phyloP scores from a whole-genome alignment of 805 yeast species.

The Spathaspora sp. region DNA sequence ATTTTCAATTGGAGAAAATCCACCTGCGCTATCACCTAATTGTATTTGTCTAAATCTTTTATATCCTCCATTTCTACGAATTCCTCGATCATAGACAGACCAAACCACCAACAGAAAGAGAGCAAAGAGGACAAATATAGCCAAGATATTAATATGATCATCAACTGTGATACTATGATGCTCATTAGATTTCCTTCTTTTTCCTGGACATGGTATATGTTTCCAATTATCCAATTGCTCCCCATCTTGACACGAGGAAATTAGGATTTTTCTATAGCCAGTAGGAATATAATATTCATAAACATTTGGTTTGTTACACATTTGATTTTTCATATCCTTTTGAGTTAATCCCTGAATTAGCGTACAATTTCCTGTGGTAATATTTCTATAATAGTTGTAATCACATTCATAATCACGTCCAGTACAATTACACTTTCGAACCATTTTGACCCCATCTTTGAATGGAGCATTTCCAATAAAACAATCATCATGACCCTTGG shows the following conservation, averaged over 20 bases:
- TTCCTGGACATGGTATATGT: slow-evolving; percentile 85
- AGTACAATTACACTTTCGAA: slow-evolving; percentile 76
- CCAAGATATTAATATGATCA: slow-evolving; percentile 58
- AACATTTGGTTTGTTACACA: slow-evolving; percentile 54
- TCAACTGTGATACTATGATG: slow-evolving; percentile 63
- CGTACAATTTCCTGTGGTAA: slow-evolving; percentile 71
- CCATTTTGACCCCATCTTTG: slow-evolving; percentile 49
- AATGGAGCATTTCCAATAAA: slow-evolving; percentile 65
- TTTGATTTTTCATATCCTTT: slow-evolving; percentile 52
- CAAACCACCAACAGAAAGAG: slow-evolving; percentile 48
- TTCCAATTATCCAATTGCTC: slow-evolving; percentile 60
- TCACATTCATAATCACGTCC: slow-evolving; percentile 93
- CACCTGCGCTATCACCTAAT: slow-evolving; percentile 59
- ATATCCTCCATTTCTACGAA: slow-evolving; percentile 74
- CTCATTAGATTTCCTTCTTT: slow-evolving; percentile 56
- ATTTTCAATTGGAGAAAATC: slow-evolving; percentile 55
- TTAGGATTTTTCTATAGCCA: slow-evolving; percentile 84
- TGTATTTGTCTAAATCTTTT: slow-evolving; percentile 83
- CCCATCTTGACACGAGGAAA: slow-evolving; percentile 86
- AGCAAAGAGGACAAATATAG: slow-evolving; percentile 79
- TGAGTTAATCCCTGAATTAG: slow-evolving; percentile 73
- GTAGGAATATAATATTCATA: slow-evolving; percentile 83
- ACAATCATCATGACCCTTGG: slow-evolving; percentile 52
- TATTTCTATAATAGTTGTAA: slow-evolving; percentile 66
- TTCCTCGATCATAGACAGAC: slow-evolving; percentile 78